Base-by-base conservation (phyloP, 2,329 filamentous ascomycete species). In the Colletotrichum sp. region DNA sequence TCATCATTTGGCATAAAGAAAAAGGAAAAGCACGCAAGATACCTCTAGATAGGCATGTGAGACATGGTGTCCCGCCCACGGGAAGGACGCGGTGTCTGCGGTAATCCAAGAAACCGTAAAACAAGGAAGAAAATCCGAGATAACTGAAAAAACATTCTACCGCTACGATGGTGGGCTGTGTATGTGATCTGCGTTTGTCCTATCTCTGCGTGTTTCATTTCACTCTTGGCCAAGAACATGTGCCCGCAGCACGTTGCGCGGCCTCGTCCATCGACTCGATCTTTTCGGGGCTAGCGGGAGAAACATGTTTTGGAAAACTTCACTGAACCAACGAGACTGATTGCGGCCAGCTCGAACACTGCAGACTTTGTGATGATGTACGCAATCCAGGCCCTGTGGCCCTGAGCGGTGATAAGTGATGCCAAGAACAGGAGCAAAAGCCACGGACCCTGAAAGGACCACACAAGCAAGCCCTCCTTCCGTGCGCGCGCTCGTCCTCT, bases 31-130 rank as follows among this genome's bases (percentile, higher is more conserved):
- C 57, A 73, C 44, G 59, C 64, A 73, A 76, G 70, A 68, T 73
- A 73, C 70, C 57, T 72, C 26, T 68, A 73, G 73, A 73, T 64
- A 68, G 59, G 49, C 59, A 68, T 65, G 64, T 67, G 59, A 76
- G 73, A 72, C 72, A 76, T 30, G 32, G 65, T 28, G 70, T 68
- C 34, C 70, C 73, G 68, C 32, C 64, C 73, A n/a, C 44, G n/a
- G 44, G 44, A 52, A 52, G 32, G 70, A 36, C 21, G 64, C 71
- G 57, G 70, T 62, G 32, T 59, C 64, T 44, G 34, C 55, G 72
- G 63, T 49, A 64, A 59, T 73, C 55, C 36, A 63, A 60, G 59
- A 68, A 60, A 68, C 62, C 30, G 69, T 68, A 72, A 72, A 75
- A 68, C 55, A 63, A 68, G 70, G 66, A 67, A 71, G 21, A 49